Evolutionary conservation across 2,329 filamentous ascomycete genomes (phyloP).

Genomic region (Ceratocystis harringtonii): DNA sequence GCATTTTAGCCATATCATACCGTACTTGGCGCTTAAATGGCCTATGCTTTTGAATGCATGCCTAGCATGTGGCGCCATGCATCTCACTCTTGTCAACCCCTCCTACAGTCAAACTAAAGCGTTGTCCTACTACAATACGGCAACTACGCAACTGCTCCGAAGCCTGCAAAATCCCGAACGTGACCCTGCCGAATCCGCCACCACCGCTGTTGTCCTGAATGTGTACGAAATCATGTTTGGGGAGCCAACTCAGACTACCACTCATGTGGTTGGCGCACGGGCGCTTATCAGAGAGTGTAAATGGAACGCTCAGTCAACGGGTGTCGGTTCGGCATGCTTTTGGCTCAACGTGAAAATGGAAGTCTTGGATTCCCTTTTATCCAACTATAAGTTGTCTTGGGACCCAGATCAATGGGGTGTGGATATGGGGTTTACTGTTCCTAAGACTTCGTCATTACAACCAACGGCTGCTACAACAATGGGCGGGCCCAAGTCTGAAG

Average conservation of each 20-base stretch:
- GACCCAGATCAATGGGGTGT: slow-evolving; percentile 82
- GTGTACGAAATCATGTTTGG: slow-evolving; percentile 91
- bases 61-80: slow-evolving; percentile 73
- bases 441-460: not conserved
- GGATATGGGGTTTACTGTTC: slow-evolving; percentile 50
- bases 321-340: slow-evolving; percentile 77
- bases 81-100: slow-evolving; percentile 56
- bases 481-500: slow-evolving; percentile 18
- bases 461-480: not conserved
- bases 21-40: slow-evolving; percentile 65
- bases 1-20: slow-evolving; percentile 74
- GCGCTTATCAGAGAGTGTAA: slow-evolving; percentile 78
- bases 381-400: slow-evolving; percentile 78
- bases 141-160: slow-evolving; percentile 61
- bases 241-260: slow-evolving; percentile 64
- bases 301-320: slow-evolving; percentile 67
- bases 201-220: slow-evolving; percentile 77
- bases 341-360: slow-evolving; percentile 91
- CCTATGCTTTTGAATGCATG: slow-evolving; percentile 83
- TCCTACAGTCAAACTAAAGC: slow-evolving; percentile 43
- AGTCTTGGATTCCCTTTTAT: slow-evolving; percentile 71
- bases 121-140: slow-evolving; percentile 69
- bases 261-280: slow-evolving; percentile 71
- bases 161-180: slow-evolving; percentile 72
- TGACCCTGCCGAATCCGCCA: slow-evolving; percentile 43